Base-by-base conservation (phyloP, 805 yeast species). In the Isabelozyma gotoi region DNA sequence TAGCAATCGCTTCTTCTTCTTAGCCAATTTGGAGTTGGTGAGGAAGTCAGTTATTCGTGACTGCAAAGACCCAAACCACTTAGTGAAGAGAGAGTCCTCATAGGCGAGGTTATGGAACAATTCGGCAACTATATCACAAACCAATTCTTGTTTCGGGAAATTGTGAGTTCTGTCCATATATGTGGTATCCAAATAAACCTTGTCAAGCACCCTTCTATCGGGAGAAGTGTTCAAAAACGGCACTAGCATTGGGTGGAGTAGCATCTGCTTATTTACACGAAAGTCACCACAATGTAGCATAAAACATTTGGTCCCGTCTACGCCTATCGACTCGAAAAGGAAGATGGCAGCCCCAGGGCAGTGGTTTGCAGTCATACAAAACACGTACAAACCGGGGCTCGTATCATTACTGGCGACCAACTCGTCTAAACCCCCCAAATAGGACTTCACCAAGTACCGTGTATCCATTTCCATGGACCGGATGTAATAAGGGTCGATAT, bases 341-440 rank as follows among this genome's bases (percentile, higher is more conserved):
- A 91, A 86, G 0, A 94, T 77, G 0, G 81, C 88, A 2, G 97
- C 88, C 2, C 99, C 99, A 1, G 99, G 99, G 63, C 99, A 94
- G 64, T 94, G 99, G 53, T 94, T 92, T 0, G 98, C 99, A 52
- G 88, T 90, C 5, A 85, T 63, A 10, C 83, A 69, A 0, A 82
- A 77, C 0, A 89, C 90, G 29, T 71, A 71, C 0, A 72, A 51
- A 1, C 73, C 74, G 0, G 73, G 66, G 1, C 38, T 31, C 10
- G 32, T 36, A 7, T 47, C 36, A 14, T 47, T 46, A 15, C 35
- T 35, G 3, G 58, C 64, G 7, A 60, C 62, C 19, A 41, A 47
- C 5, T 38, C 42, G 16, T 52, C 53, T 7, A 40, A 43, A 6
- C 14, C 31, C 11, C 34, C 37, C 29, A 19, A 40, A 16, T 19